Evolutionary conservation across 345 rosid genomes (phyloP).

Genomic region (Trapa bicornis): DNA sequence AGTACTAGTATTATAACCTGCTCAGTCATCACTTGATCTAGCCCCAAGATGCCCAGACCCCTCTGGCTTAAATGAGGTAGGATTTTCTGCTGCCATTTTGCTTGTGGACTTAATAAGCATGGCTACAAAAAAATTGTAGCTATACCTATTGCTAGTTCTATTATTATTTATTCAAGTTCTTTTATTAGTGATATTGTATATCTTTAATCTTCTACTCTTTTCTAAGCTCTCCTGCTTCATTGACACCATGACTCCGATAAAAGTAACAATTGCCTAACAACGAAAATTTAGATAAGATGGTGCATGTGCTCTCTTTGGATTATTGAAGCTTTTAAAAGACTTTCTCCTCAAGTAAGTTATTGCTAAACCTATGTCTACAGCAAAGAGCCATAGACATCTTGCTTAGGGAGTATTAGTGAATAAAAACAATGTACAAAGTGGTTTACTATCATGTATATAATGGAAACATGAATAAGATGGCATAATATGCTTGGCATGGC

Average conservation of each 20-base stretch:
- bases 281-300: conserved; percentile 1
- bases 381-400: conserved; percentile 4
- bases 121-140: background rate
- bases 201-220: conserved; percentile 13
- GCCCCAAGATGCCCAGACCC: conserved; percentile 41
- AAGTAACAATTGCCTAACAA: conserved; percentile 2
- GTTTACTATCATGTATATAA: conserved; percentile 3
- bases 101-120: background rate
- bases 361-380: conserved; percentile 2
- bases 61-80: conserved; percentile 32
- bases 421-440: conserved; percentile 5
- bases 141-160: background rate
- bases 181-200: conserved; percentile 8
- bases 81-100: background rate
- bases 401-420: conserved; percentile 5
- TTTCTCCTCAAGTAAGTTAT: background rate
- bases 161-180: background rate
- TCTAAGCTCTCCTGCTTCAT: conserved; percentile 5
- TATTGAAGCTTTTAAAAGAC: conserved; percentile 1
- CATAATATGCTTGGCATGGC: conserved; percentile 18
- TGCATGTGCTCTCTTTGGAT: conserved; percentile 1
- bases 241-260: background rate
- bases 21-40: conserved; percentile 60
- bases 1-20: conserved; percentile 57
- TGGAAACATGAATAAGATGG: conserved; percentile 6